Evolutionary conservation across 75 land plant genomes (phyloP).

Genomic region (Pinus taeda): DNA sequence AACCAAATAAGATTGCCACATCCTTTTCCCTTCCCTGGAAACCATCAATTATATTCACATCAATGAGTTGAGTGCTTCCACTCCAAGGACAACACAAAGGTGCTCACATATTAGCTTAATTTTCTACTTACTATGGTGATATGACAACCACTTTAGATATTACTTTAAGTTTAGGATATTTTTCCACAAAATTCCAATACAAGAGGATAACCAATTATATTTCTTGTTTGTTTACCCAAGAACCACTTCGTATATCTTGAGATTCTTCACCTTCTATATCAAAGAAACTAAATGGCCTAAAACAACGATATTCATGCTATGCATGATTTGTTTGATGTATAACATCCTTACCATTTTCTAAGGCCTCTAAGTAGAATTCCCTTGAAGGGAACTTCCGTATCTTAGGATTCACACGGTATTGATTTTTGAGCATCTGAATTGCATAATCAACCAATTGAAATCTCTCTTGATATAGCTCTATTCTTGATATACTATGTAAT

Average conservation of each 20-base stretch:
- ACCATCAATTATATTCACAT: slow-evolving; percentile 91
- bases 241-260: slow-evolving; percentile 72
- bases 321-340: slow-evolving; percentile 48
- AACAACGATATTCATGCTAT: slow-evolving; percentile 86
- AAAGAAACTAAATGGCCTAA: slow-evolving; percentile 92
- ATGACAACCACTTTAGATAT: slow-evolving; percentile 72
- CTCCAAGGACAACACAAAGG: slow-evolving; percentile 50
- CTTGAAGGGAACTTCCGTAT: slow-evolving; percentile 91
- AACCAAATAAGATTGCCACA: slow-evolving; percentile 90
- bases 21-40: slow-evolving; percentile 99
- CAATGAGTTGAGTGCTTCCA: slow-evolving; percentile 58
- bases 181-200: slow-evolving; percentile 54
- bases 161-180: slow-evolving; percentile 64
- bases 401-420: slow-evolving; percentile 98
- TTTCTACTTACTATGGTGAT: slow-evolving; percentile 84
- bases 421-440: slow-evolving; percentile 83
- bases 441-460: no score
- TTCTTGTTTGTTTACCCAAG: slow-evolving; percentile 84
- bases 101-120: slow-evolving; percentile 64
- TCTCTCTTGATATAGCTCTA: no score
- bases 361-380: slow-evolving; percentile 74
- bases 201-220: slow-evolving; percentile 67
- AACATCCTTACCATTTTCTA: slow-evolving; percentile 73
- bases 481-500: no score
- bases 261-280: slow-evolving; percentile 79